These are phyloP conservation scores for Conringia planisiliqua DNA, from an alignment of 345 rosid genomes.

Conservation along the genomic window DNA sequence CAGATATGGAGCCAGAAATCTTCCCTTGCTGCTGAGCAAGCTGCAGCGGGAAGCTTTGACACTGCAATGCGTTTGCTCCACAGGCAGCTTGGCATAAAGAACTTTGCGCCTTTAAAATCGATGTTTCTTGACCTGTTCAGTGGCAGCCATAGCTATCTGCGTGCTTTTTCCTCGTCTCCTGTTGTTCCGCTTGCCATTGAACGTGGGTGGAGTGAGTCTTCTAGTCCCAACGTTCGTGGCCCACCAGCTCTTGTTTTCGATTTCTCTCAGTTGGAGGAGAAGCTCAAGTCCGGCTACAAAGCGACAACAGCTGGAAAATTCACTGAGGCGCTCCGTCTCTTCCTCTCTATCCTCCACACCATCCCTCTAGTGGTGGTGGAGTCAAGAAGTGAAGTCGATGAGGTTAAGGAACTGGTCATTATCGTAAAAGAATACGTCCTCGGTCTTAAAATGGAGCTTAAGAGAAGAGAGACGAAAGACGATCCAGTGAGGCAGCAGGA, in stretches of 20 bases:
- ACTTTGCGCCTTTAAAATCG: background rate
- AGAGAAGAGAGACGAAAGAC: constrained; percentile 63
- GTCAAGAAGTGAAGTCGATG: constrained; percentile 89
- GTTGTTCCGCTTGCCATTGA: constrained; percentile 67
- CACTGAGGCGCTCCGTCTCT: constrained; percentile 59
- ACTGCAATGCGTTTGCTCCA: background rate
- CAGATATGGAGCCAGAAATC: background rate
- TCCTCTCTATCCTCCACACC: constrained; percentile 68
- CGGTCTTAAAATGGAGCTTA: constrained; percentile 72
- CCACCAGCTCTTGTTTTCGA: constrained; percentile 74
- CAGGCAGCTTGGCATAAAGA: constrained; percentile 4
- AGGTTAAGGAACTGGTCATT: constrained; percentile 70
- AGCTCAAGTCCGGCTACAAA: constrained; percentile 76
- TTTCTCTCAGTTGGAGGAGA: constrained; percentile 71
- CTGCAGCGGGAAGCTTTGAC: constrained; percentile 3
- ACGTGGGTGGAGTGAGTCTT: constrained; percentile 71
- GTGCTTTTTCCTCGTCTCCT: constrained; percentile 68
- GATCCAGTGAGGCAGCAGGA: constrained; percentile 71
- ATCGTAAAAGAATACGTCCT: constrained; percentile 73
- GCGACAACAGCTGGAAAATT: constrained; percentile 78
- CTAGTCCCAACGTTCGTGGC: constrained; percentile 73
- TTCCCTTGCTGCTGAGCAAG: background rate
- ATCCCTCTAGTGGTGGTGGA: constrained; percentile 83
- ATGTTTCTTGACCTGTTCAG: constrained; percentile 47
- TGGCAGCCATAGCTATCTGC: constrained; percentile 78